Evolutionary conservation across 2,329 filamentous ascomycete species (phyloP).

Genomic region (Sporothrix protearum): DNA sequence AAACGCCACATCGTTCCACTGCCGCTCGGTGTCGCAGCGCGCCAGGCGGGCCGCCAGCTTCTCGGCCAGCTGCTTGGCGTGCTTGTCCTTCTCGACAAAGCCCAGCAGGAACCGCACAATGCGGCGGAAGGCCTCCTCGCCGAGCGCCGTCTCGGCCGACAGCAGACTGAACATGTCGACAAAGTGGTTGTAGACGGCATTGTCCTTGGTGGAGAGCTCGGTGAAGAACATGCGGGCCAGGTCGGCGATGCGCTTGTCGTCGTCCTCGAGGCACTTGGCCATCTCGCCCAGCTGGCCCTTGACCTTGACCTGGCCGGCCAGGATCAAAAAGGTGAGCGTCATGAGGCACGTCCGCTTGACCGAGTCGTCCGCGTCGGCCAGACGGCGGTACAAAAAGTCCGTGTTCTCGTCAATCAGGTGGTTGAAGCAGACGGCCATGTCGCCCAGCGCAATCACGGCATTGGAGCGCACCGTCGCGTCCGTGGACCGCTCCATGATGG

Average conservation of each 20-base stretch:
- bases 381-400: constrained; percentile 89
- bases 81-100: constrained; percentile 99
- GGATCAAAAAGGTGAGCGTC: constrained; percentile 95
- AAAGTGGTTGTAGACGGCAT: constrained; percentile 98
- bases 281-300: constrained; percentile 98
- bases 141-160: constrained; percentile 73
- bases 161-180: constrained; percentile 97
- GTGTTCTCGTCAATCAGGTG: constrained; percentile 99
- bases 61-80: constrained; percentile 87
- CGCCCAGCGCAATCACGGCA: constrained; percentile 91
- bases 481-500: constrained; percentile 91
- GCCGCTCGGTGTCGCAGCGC: constrained; percentile 84
- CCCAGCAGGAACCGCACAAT: constrained; percentile 91
- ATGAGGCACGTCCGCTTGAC: constrained; percentile 98
- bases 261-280: constrained; percentile 97
- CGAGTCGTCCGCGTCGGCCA: constrained; percentile 81
- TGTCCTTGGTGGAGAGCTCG: constrained; percentile 95
- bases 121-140: constrained; percentile 79
- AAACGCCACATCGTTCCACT: constrained; percentile 97
- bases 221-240: constrained; percentile 98
- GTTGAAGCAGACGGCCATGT: constrained; percentile 99
- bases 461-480: constrained; percentile 93
- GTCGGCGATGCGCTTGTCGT: constrained; percentile 91
- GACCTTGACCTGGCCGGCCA: constrained; percentile 97
- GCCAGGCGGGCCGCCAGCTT: constrained; percentile 84